Percentiles rank a stretch among this genome's conserved stretches.
phyloP scores from a whole-genome alignment of 768 basidiomycete species.

The Pisolithus sp. region DNA sequence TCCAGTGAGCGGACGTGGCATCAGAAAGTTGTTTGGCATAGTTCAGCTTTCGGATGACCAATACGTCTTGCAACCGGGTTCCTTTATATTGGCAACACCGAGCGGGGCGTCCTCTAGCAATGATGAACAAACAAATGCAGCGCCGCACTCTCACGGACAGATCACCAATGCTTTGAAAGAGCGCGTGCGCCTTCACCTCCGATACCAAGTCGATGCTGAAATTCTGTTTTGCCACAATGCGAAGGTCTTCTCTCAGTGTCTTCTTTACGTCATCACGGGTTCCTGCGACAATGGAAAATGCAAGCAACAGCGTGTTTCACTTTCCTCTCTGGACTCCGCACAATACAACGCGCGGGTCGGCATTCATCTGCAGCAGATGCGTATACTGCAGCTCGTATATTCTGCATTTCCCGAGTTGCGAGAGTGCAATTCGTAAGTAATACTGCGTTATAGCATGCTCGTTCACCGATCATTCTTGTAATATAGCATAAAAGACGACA shows the following conservation, averaged over 20 bases:
- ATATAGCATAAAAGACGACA: background rate
- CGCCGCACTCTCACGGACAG: slow-evolving; percentile 12
- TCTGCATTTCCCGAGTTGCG: slow-evolving; percentile 7
- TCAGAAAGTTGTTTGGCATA: too few species aligned
- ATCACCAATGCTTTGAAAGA: slow-evolving; percentile 19
- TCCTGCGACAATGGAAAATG: slow-evolving; percentile 32
- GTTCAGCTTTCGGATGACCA: slow-evolving; percentile 14
- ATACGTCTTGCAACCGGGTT: slow-evolving; percentile 23
- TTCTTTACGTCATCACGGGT: slow-evolving; percentile 25
- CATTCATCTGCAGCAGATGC: slow-evolving; percentile 44
- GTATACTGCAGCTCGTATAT: slow-evolving; percentile 34
- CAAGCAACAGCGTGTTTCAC: slow-evolving; percentile 29
- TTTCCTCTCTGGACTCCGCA: slow-evolving; percentile 18
- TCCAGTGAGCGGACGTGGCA: too few species aligned
- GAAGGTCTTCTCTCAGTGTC: slow-evolving; percentile 34
- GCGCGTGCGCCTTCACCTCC: slow-evolving; percentile 23
- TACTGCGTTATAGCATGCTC: too few species aligned
- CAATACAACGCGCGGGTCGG: slow-evolving; percentile 39
- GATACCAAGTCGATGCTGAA: slow-evolving; percentile 25
- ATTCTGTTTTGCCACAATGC: slow-evolving; percentile 25
- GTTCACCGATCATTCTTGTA: background rate
- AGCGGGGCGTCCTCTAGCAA: slow-evolving; percentile 1
- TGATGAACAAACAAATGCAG: background rate
- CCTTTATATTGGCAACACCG: slow-evolving; percentile 15
- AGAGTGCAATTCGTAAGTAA: slow-evolving; percentile 4